phyloP scores from a whole-genome alignment of 192 early-diverging fungal genomes.

The Chytriomyces sp. region DNA sequence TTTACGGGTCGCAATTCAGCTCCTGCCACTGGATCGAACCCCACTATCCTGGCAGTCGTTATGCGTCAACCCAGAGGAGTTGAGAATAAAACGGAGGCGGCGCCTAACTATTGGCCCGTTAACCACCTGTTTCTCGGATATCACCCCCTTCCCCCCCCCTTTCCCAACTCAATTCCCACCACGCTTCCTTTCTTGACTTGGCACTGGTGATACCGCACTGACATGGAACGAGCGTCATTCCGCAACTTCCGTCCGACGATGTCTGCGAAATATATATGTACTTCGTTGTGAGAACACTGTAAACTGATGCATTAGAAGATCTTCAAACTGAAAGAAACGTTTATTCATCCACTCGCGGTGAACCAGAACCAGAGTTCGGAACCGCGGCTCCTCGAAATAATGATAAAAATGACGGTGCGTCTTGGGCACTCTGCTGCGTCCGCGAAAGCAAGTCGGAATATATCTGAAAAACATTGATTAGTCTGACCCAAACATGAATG shows the following conservation, averaged over 20 bases:
- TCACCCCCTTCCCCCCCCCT: not conserved
- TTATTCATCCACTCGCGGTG: too few relatives aligned
- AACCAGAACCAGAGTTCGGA: too few relatives aligned
- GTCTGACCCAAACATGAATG: not conserved
- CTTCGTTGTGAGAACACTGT: too few relatives aligned
- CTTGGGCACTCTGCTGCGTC: conserved; percentile 9
- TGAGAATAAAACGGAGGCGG: conserved; percentile 6
- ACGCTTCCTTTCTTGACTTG: not conserved
- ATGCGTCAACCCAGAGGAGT: not conserved
- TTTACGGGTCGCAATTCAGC: not conserved
- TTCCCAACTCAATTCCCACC: not conserved
- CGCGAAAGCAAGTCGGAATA: not conserved
- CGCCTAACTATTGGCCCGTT: not conserved
- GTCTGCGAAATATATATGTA: too few relatives aligned
- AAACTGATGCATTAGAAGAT: too few relatives aligned
- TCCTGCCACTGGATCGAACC: conserved; percentile 1
- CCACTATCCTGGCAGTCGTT: not conserved
- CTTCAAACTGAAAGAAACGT: too few relatives aligned
- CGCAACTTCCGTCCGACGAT: too few relatives aligned
- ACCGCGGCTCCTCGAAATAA: not conserved
- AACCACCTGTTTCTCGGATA: conserved; percentile 2
- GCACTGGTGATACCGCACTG: too few relatives aligned
- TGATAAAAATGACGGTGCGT: not conserved
- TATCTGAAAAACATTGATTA: not conserved
- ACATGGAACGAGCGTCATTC: too few relatives aligned